These are phyloP conservation scores for Phytophthora sansomeana DNA, from an alignment of 352 stramenopile species.

Conservation along the genomic window DNA sequence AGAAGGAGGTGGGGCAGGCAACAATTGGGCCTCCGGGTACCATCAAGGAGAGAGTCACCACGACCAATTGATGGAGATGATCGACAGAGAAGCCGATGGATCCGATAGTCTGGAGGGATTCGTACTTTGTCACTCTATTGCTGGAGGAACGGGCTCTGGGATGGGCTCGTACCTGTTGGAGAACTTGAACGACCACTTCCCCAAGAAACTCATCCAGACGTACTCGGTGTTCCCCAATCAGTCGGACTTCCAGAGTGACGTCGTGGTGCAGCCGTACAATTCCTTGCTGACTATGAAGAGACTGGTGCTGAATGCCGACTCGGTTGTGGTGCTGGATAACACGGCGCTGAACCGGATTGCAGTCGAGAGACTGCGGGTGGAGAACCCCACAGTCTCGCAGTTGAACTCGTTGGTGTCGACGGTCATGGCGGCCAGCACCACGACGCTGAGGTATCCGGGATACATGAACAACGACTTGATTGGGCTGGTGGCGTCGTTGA, in stretches of 20 bases:
- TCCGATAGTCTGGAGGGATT: slow-evolving; percentile 98
- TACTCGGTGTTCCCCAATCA: slow-evolving; percentile 99
- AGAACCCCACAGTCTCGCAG: slow-evolving; percentile 97
- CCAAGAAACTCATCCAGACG: slow-evolving; percentile 99
- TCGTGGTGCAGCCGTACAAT: slow-evolving; percentile 99
- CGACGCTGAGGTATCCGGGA: slow-evolving; percentile 96
- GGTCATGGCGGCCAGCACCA: slow-evolving; percentile 99
- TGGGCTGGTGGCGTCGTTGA: slow-evolving; percentile 97
- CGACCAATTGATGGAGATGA: slow-evolving; percentile 99
- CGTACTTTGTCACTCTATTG: slow-evolving; percentile 99
- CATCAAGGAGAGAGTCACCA: slow-evolving; percentile 94
- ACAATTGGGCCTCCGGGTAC: slow-evolving; percentile 95
- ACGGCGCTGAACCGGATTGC: slow-evolving; percentile 98
- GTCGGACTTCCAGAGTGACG: slow-evolving; percentile 93
- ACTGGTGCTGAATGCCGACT: slow-evolving; percentile 98
- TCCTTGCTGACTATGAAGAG: slow-evolving; percentile 99
- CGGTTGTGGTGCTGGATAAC: slow-evolving; percentile 99
- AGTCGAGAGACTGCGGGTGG: slow-evolving; percentile 94
- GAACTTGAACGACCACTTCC: slow-evolving; percentile 99
- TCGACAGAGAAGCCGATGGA: slow-evolving; percentile 97
- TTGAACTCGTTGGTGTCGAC: slow-evolving; percentile 99
- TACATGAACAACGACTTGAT: slow-evolving; percentile 99
- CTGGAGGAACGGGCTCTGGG: slow-evolving; percentile 97
- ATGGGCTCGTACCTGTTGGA: slow-evolving; percentile 99
- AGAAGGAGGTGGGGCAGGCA: slow-evolving; percentile 91